A percentile compares a stretch with the other conserved stretches of the same genome.
These are phyloP conservation scores for Plasmopara viticola DNA, from an alignment of 352 stramenopile genomes.

Conservation along the genomic window DNA sequence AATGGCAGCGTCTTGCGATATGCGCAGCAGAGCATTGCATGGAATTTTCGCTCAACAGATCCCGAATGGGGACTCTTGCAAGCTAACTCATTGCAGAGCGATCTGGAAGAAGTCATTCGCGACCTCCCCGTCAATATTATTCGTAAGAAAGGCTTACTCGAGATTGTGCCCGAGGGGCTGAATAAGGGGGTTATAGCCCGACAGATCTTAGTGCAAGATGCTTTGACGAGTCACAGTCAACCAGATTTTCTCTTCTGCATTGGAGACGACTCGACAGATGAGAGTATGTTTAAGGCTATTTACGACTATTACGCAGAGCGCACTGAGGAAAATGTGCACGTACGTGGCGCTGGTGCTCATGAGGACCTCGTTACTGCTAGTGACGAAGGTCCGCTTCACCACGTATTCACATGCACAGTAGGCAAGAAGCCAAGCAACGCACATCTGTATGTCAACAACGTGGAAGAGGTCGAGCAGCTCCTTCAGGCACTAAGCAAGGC, in stretches of 20 bases:
- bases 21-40: conserved; percentile 92
- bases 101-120: conserved; percentile 72
- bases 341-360: conserved; percentile 19
- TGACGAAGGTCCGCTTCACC: conserved; percentile 57
- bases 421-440: conserved; percentile 89
- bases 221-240: conserved; percentile 57
- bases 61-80: conserved; percentile 95
- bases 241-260: conserved; percentile 96
- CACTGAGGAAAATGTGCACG: conserved; percentile 76
- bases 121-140: conserved; percentile 74
- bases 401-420: conserved; percentile 89
- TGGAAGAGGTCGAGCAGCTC: conserved; percentile 80
- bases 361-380: conserved; percentile 20
- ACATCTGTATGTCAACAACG: conserved; percentile 87
- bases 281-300: conserved; percentile 96
- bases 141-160: conserved; percentile 89
- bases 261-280: conserved; percentile 95
- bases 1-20: conserved; percentile 93
- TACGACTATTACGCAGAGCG: conserved; percentile 88
- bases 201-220: conserved; percentile 90
- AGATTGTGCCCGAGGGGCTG: conserved; percentile 92
- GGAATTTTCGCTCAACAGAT: conserved; percentile 96
- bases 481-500: conserved; percentile 52
- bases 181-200: conserved; percentile 96
- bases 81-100: conserved; percentile 89